Base-by-base conservation (phyloP, 1,139 yeast genomes). In the Yamadazyma spencermartinsiae region DNA sequence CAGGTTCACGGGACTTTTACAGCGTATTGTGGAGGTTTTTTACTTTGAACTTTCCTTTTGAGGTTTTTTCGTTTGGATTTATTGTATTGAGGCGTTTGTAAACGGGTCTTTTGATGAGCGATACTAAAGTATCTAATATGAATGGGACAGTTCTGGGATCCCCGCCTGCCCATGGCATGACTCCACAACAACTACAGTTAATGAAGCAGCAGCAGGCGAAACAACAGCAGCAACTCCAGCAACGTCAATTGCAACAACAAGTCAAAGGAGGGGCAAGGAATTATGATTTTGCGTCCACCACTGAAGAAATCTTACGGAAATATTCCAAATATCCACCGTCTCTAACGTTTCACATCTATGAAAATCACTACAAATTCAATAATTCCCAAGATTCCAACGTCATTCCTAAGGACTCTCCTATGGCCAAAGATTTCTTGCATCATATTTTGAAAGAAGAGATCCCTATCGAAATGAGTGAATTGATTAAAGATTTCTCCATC, bases 381-480 rank as follows among this genome's bases (percentile, higher is more conserved):
- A 81, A 80, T 50, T 59, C 69, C 3, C 74, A 58, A 42, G 86
- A 81, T 53, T 95, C 94, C 36, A 82, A 86, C 34, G 79, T 86
- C 12, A 80, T 92, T 36, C 95, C 95, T 16, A 85, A 86, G 54
- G 76, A 76, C 51, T 85, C 87, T 41, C 86, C 89, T n/a, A 76
- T 86, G 61, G 78, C 87, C 40, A 85, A 83, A 54, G 83, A 78
- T 48, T 92, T 92, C 52, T 66, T 92, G 45, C 82, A 82, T 46
- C 86, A 82, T 56, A 86, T 90, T 8, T 81, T 90, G 13, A 67
- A 78, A 42, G 95, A 90, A 40, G 82, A 82, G 52, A 87, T 92
- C 12, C 97, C 97, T 1, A 85, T 88, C 31, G 90, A 94, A 14
- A 81, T 92, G 58, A 80, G 90, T 51, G 98, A 90, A 61, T 86